A percentile compares a stretch with the other conserved stretches of the same genome.
phyloP scores from a whole-genome alignment of 306 rosid species.

The Cyclanthera cordifolia region DNA sequence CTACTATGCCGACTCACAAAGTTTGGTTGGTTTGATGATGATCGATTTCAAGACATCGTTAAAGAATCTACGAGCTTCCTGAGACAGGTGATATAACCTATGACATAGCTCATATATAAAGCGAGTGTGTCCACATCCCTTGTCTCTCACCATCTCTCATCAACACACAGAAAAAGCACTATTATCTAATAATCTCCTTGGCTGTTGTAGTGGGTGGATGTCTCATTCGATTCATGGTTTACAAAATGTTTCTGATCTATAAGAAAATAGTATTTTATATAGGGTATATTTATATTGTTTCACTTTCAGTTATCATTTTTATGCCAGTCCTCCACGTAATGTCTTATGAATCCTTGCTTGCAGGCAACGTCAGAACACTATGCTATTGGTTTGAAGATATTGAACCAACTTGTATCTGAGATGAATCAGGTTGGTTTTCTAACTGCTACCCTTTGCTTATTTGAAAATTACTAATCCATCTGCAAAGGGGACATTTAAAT shows the following conservation, averaged over 20 bases:
- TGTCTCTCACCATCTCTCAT: not conserved
- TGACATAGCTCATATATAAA: not conserved
- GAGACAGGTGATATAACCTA: slow-evolving; percentile 32
- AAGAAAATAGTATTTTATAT: not conserved
- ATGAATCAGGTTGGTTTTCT: slow-evolving; percentile 79
- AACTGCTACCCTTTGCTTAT: not conserved
- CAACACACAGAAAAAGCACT: not conserved
- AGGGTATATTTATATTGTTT: not conserved
- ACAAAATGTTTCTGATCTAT: not conserved
- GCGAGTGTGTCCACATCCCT: not conserved
- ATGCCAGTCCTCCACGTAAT: not conserved
- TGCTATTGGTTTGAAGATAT: slow-evolving; percentile 89
- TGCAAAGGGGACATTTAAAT: not conserved
- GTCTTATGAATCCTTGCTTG: slow-evolving; percentile 12
- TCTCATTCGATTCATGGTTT: not conserved
- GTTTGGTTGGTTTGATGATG: slow-evolving; percentile 58
- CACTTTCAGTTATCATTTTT: not conserved
- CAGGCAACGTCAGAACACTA: slow-evolving; percentile 91
- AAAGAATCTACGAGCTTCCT: slow-evolving; percentile 48
- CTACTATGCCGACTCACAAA: slow-evolving; percentile 50
- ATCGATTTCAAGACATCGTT: slow-evolving; percentile 41
- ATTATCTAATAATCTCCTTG: not conserved
- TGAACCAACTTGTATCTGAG: slow-evolving; percentile 92
- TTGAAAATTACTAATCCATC: not conserved
- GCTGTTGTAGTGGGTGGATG: not conserved